A percentile compares a stretch with the other conserved stretches of the same genome.
These are phyloP conservation scores for Kokia cookei DNA, from an alignment of 441 rosid species.

Conservation along the genomic window DNA sequence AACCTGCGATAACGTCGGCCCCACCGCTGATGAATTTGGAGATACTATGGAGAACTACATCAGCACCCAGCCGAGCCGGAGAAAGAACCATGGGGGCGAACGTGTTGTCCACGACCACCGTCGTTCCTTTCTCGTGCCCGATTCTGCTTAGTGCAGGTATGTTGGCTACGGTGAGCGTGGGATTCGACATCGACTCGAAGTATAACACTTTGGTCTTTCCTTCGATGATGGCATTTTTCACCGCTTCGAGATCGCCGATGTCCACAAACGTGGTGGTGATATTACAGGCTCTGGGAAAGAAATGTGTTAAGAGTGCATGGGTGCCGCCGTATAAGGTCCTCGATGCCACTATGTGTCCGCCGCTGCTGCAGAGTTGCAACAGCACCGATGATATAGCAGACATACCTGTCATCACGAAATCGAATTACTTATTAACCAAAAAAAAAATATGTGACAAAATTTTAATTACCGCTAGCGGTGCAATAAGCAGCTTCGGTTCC, in stretches of 20 bases:
- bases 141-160: constrained; percentile 71
- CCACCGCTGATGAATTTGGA: constrained; percentile 95
- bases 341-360: constrained; percentile 90
- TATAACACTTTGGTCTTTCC: constrained; percentile 74
- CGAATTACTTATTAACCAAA: background rate
- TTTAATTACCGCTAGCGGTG: constrained; percentile 74
- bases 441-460: too few relatives aligned
- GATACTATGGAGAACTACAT: constrained; percentile 85
- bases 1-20: constrained; percentile 93
- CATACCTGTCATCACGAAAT: constrained; percentile 51
- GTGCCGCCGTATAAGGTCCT: constrained; percentile 79
- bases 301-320: constrained; percentile 79
- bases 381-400: constrained; percentile 85
- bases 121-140: constrained; percentile 71
- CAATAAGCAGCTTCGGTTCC: constrained; percentile 95
- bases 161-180: constrained; percentile 70
- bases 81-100: constrained; percentile 87
- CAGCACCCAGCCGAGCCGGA: constrained; percentile 87
- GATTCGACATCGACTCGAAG: constrained; percentile 83
- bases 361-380: constrained; percentile 86
- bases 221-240: constrained; percentile 48
- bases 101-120: constrained; percentile 83
- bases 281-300: constrained; percentile 71
- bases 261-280: constrained; percentile 83
- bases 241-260: constrained; percentile 45